phyloP scores from a whole-genome alignment of 352 stramenopile species.

The Phytophthora crassamura region DNA sequence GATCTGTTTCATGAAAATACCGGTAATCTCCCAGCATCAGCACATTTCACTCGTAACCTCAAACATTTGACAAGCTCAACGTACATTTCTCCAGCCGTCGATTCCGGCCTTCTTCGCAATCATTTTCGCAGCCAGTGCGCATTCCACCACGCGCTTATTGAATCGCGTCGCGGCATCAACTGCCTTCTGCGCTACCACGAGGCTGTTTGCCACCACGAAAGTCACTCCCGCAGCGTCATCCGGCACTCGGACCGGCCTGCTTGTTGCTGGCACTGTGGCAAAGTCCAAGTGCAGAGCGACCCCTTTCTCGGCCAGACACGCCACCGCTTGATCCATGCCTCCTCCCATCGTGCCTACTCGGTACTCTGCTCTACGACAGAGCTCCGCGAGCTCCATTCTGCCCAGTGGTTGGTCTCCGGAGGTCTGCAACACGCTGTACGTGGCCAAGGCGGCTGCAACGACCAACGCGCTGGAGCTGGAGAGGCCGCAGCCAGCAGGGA shows the following conservation, averaged over 20 bases:
- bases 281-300: conserved; percentile 75
- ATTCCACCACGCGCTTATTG: conserved; percentile 88
- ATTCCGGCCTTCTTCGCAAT: conserved; percentile 57
- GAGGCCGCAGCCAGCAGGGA: conserved; percentile 75
- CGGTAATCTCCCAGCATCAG: background rate
- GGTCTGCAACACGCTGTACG: conserved; percentile 20
- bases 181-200: conserved; percentile 76
- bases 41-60: no score
- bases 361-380: conserved; percentile 63
- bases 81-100: conserved; percentile 49
- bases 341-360: conserved; percentile 80
- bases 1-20: conserved; percentile 37
- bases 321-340: conserved; percentile 87
- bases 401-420: conserved; percentile 20
- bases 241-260: conserved; percentile 21
- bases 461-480: conserved; percentile 86
- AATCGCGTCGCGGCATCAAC: conserved; percentile 64
- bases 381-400: conserved; percentile 55
- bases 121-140: conserved; percentile 73
- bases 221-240: conserved; percentile 35
- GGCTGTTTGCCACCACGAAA: conserved; percentile 83
- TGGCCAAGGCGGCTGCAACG: conserved; percentile 65
- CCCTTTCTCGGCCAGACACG: conserved; percentile 57
- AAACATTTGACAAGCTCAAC: background rate
- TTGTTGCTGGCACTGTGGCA: conserved; percentile 19